Evolutionary conservation across 495 filamentous ascomycete genomes (phyloP).

Genomic region (Immersiella caudata): DNA sequence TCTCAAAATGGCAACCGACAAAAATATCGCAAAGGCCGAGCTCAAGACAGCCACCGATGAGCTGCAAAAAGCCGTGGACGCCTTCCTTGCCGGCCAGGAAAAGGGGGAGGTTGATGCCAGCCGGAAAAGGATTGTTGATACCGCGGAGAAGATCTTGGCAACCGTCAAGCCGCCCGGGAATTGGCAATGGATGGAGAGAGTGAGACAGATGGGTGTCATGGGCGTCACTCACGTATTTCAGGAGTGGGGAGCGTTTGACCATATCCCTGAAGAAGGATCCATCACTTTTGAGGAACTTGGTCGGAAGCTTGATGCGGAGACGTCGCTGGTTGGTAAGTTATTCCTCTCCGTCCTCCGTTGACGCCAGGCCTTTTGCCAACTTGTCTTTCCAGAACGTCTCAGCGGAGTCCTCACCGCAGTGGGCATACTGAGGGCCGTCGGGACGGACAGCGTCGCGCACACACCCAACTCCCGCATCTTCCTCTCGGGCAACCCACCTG

Average conservation of each 20-base stretch:
- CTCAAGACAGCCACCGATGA: slow-evolving; percentile 3
- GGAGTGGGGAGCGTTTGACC: slow-evolving; percentile 4
- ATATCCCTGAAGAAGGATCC: neutral
- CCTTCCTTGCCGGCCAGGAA: slow-evolving; percentile 3
- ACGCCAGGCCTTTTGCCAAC: neutral
- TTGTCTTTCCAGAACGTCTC: neutral
- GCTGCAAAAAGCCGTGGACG: slow-evolving; percentile 1
- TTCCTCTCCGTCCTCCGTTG: neutral
- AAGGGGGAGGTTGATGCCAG: neutral
- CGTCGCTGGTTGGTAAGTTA: slow-evolving; percentile 1
- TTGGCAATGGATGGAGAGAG: slow-evolving; percentile 8
- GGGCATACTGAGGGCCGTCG: slow-evolving; percentile 3
- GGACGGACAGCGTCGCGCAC: slow-evolving; percentile 13
- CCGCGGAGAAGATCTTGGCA: neutral
- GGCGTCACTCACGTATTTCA: slow-evolving; percentile 7
- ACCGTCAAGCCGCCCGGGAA: neutral
- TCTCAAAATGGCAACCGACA: neutral
- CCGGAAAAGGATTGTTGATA: neutral
- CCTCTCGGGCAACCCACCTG: neutral
- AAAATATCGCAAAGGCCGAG: slow-evolving; percentile 5
- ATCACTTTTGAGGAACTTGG: slow-evolving; percentile 6
- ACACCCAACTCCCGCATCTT: slow-evolving; percentile 11
- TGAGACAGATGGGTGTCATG: slow-evolving; percentile 2
- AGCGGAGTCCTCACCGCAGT: neutral
- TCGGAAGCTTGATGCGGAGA: slow-evolving; percentile 2